Base-by-base conservation (phyloP, 257 asterid genomes). In the Solanum sparsipilum region DNA sequence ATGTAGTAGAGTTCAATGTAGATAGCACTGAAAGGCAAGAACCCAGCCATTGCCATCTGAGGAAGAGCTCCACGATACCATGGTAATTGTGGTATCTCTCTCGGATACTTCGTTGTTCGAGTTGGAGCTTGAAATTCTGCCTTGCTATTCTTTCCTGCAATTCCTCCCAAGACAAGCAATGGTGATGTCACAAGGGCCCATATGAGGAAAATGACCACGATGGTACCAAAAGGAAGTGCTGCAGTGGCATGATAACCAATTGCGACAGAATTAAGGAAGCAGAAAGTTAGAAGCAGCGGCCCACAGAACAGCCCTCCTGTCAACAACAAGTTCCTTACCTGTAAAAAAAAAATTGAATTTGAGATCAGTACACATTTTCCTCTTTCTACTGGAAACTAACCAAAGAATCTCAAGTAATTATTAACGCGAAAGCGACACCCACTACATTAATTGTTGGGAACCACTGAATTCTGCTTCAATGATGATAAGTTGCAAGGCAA, bases 41-140 rank as follows among this genome's bases (percentile, higher is more conserved):
- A 90, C 16, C 91, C 91, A 31, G 91, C 91, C 89, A 90, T 90
- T 82, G 91, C 91, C 91, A 90, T 90, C 87, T 90, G 91, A 85
- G 91, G 91, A 34, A 85, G 78, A 70, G 90, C 89, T 13, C 87
- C 76, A 13, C 91, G 88, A 44, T 90, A 88, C 91, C 91, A 90
- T 13, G 90, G 90, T 72, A 90, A 36, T n/a, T 87, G 87, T 18
- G 91, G 91, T 85, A 90, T 90, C 81, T 88, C 91, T 83, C 90
- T 79, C 1, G 91, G 91, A 74, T 90, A 90, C 60, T 90, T 90
- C 9, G 91, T 87, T 32, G 90, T 90, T 11, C 89, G 90, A 21
- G 90, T 88, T 68, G 91, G 91, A 71, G 90, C 92, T 86, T 90
- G 92, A 48, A 90, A 90, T 76, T 88, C 90, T 4, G 83, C 84